Percentiles rank a stretch among this genome's conserved stretches.
Conservation (phyloP, 345 rosid genomes). For the Aurinia saxatilis region DNA sequence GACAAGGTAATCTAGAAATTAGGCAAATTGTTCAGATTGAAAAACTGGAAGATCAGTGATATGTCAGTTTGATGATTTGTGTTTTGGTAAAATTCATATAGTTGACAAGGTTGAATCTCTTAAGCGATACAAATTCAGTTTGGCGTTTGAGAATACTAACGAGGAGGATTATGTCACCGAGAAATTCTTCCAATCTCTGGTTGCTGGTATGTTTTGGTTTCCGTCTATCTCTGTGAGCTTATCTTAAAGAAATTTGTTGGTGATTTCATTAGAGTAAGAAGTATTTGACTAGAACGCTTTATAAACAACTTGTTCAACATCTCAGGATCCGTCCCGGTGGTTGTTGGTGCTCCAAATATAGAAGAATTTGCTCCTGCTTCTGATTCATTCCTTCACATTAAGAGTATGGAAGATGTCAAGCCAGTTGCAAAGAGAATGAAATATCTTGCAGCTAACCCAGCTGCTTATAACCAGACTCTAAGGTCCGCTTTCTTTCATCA, state of each 20-base stretch:
- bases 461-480: slow-evolving; percentile 64
- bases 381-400: slow-evolving; percentile 63
- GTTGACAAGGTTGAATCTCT: slow-evolving; percentile 87
- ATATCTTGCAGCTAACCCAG: slow-evolving; percentile 60
- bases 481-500: slow-evolving; percentile 31
- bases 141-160: slow-evolving; percentile 95
- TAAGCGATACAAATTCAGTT: slow-evolving; percentile 80
- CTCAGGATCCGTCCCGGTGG: slow-evolving; percentile 81
- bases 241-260: not conserved
- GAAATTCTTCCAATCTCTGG: slow-evolving; percentile 89
- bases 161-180: slow-evolving; percentile 99
- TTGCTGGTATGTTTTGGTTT: slow-evolving; percentile 55
- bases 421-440: slow-evolving; percentile 67
- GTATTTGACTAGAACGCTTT: not conserved
- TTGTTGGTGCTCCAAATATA: slow-evolving; percentile 89
- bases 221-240: not conserved
- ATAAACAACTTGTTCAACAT: not conserved
- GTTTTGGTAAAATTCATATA: slow-evolving; percentile 25
- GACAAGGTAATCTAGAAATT: slow-evolving; percentile 41
- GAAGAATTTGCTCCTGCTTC: slow-evolving; percentile 75
- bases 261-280: not conserved
- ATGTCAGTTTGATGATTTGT: not conserved
- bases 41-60: not conserved
- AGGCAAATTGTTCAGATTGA: not conserved
- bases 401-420: slow-evolving; percentile 46